Evolutionary conservation across 768 basidiomycete species (phyloP).

Genomic region (Xanthoconium stramineum): DNA sequence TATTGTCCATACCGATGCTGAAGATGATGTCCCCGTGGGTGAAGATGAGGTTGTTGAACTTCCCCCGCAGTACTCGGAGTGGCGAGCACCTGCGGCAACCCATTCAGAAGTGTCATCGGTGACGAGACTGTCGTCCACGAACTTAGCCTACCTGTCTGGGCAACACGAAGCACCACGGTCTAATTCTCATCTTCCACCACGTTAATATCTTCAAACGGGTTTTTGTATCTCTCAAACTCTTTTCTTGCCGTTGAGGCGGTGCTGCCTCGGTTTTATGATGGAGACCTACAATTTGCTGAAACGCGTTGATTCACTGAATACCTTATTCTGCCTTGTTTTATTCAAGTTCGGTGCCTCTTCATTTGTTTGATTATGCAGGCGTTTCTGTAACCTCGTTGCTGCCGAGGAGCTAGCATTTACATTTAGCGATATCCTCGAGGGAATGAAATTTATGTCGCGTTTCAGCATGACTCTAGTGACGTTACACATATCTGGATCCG

Average conservation of each 20-base stretch:
- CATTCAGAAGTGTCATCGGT: conserved; percentile 9
- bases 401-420: background rate
- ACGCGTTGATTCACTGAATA: background rate
- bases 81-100: conserved; percentile 29
- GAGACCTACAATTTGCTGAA: background rate
- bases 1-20: conserved; percentile 67
- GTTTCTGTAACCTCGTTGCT: background rate
- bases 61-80: conserved; percentile 70
- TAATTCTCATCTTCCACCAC: conserved; percentile 6
- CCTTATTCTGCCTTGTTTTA: conserved; percentile 6
- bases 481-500: conserved; percentile 1
- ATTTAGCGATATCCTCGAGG: background rate
- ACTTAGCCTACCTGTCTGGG: conserved; percentile 13
- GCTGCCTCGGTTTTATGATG: background rate
- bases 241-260: background rate
- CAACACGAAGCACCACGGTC: conserved; percentile 5
- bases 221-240: background rate
- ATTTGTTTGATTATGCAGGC: conserved; percentile 3
- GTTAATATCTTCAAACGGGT: conserved; percentile 3
- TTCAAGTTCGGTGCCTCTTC: background rate
- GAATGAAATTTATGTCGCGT: conserved; percentile 2
- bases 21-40: conserved; percentile 47
- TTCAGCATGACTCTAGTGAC: conserved; percentile 6
- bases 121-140: conserved; percentile 4
- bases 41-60: conserved; percentile 62